Evolutionary conservation across 768 basidiomycete genomes (phyloP).

Genomic region (Pleurotus sapidus): DNA sequence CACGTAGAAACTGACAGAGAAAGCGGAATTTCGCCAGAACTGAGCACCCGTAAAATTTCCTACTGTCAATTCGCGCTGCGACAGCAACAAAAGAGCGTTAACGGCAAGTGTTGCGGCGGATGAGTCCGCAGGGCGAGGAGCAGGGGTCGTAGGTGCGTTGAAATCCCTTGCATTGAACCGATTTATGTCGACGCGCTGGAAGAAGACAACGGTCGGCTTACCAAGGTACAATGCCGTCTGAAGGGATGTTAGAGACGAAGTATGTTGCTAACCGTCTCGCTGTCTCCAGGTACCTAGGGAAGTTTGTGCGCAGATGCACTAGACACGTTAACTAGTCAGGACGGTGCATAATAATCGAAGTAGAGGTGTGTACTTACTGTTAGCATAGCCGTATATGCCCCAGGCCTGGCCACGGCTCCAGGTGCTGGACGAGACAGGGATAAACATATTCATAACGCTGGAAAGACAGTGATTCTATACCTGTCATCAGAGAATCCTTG

Average conservation of each 20-base stretch:
- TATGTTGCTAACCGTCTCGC: slow-evolving; percentile 55
- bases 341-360: not conserved
- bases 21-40: slow-evolving; percentile 47
- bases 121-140: slow-evolving; percentile 60
- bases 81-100: slow-evolving; percentile 56
- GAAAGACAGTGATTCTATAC: slow-evolving; percentile 13
- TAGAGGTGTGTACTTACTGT: slow-evolving; percentile 41
- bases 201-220: slow-evolving; percentile 18
- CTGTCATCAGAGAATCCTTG: slow-evolving; percentile 60
- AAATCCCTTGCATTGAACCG: slow-evolving; percentile 50
- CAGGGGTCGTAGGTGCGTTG: slow-evolving; percentile 56
- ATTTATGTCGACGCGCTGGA: not conserved
- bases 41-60: slow-evolving; percentile 18
- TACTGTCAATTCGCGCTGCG: slow-evolving; percentile 37
- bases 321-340: not conserved
- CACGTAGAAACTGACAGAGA: slow-evolving; percentile 32
- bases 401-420: slow-evolving; percentile 76
- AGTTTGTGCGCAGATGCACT: slow-evolving; percentile 61
- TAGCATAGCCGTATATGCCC: slow-evolving; percentile 69
- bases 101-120: slow-evolving; percentile 67
- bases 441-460: not conserved
- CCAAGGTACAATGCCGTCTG: slow-evolving; percentile 69
- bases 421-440: slow-evolving; percentile 39
- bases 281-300: slow-evolving; percentile 54
- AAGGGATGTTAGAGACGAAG: slow-evolving; percentile 58